A percentile compares a stretch with the other conserved stretches of the same genome.
Conservation (phyloP, 2,329 filamentous ascomycete genomes). For the Talaromyces sp. region DNA sequence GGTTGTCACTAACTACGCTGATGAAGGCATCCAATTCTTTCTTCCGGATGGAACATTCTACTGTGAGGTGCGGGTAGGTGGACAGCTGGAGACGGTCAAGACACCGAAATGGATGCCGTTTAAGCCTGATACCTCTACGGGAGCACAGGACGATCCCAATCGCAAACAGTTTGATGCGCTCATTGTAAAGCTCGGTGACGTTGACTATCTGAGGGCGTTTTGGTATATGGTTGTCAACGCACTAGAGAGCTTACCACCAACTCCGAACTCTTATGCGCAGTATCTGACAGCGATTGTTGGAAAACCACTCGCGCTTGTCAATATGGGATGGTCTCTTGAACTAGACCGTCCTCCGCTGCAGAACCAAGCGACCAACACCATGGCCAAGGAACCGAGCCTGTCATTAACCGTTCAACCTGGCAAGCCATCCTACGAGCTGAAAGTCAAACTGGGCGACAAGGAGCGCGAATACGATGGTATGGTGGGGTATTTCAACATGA, state of each 20-base stretch:
- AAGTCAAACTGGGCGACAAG: neutral
- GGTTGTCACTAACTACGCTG: conserved; percentile 25
- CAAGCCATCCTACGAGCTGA: neutral
- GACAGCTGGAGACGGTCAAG: conserved; percentile 6
- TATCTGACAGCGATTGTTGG: conserved; percentile 25
- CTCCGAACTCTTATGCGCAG: conserved; percentile 15
- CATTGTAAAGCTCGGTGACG: neutral
- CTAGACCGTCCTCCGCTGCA: conserved; percentile 9
- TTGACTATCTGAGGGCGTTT: neutral
- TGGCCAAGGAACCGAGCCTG: neutral
- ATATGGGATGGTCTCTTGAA: conserved; percentile 27
- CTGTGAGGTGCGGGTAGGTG: conserved; percentile 20
- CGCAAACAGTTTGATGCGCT: neutral
- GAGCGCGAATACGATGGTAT: neutral
- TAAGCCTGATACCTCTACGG: conserved; percentile 7
- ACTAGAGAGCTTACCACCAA: neutral
- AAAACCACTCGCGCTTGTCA: conserved; percentile 28
- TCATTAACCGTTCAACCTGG: neutral
- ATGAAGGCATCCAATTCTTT: conserved; percentile 27
- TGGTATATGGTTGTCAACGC: neutral
- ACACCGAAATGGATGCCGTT: conserved; percentile 21
- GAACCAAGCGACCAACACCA: neutral
- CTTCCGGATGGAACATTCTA: conserved; percentile 25
- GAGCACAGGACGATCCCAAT: conserved; percentile 5
- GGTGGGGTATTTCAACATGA: neutral